A percentile compares a stretch with the other conserved stretches of the same genome.
phyloP scores from a whole-genome alignment of 768 basidiomycete genomes.

The Podaxis mareebaensis region DNA sequence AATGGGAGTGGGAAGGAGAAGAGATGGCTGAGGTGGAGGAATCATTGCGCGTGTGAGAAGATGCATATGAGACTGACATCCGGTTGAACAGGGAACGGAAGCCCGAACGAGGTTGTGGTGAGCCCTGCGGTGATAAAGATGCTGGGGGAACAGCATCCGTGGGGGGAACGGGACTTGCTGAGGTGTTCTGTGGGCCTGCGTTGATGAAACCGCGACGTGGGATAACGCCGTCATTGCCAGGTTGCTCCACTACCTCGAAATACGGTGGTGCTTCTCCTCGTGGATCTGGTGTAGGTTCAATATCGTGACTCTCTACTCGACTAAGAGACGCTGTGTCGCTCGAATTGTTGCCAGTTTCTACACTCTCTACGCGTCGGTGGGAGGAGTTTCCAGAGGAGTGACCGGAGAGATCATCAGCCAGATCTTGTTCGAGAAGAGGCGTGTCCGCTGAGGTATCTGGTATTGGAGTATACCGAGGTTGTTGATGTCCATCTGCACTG shows the following conservation, averaged over 20 bases:
- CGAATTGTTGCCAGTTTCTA: constrained; percentile 33
- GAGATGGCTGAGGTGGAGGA: constrained; percentile 29
- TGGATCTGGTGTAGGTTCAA: constrained; percentile 32
- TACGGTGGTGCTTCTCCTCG: constrained; percentile 72
- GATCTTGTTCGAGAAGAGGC: constrained; percentile 41
- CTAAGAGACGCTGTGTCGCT: constrained; percentile 32
- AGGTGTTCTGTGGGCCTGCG: neutral
- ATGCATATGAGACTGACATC: constrained; percentile 29
- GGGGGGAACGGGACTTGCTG: neutral
- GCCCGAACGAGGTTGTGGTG: constrained; percentile 42
- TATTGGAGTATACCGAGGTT: constrained; percentile 36
- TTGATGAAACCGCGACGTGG: neutral
- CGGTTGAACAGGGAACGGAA: constrained; percentile 48
- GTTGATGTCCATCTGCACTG: constrained; percentile 30
- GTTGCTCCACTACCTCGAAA: constrained; percentile 48
- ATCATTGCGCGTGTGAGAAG: constrained; percentile 31
- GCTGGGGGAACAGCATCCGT: neutral
- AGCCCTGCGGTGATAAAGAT: constrained; percentile 16
- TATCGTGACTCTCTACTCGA: constrained; percentile 25
- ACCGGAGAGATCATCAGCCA: constrained; percentile 26
- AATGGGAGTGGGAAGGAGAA: constrained; percentile 10
- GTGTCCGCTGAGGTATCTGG: constrained; percentile 40
- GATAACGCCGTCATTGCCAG: neutral
- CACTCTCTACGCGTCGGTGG: constrained; percentile 24
- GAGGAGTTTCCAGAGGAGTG: constrained; percentile 18